These are phyloP conservation scores for Boletales sp. DNA, from an alignment of 768 basidiomycete genomes.

Conservation along the genomic window DNA sequence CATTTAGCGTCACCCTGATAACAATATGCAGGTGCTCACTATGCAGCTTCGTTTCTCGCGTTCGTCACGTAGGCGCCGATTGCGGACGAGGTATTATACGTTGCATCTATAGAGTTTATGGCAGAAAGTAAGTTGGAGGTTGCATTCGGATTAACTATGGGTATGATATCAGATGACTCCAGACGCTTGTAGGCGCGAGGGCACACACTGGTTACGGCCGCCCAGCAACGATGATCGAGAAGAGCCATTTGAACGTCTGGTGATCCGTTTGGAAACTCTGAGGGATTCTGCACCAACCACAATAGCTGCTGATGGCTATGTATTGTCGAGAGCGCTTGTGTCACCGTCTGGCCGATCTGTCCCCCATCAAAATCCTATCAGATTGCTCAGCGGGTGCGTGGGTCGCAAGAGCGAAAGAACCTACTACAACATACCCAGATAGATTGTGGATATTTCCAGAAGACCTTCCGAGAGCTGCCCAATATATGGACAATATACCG, in stretches of 20 bases:
- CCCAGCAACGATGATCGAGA: conserved; percentile 51
- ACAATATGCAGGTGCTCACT: conserved; percentile 36
- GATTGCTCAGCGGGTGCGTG: neutral
- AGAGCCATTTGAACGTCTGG: conserved; percentile 43
- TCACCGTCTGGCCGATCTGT: conserved; percentile 45
- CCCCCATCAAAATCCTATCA: conserved; percentile 60
- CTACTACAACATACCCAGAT: conserved; percentile 55
- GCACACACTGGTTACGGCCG: conserved; percentile 48
- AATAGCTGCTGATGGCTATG: conserved; percentile 34
- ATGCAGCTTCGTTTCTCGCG: conserved; percentile 58
- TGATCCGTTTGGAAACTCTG: conserved; percentile 43
- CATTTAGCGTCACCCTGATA: neutral
- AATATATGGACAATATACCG: conserved; percentile 53
- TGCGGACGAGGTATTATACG: conserved; percentile 47
- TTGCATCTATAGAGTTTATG: conserved; percentile 36
- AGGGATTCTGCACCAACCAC: conserved; percentile 43
- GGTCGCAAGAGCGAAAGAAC: conserved; percentile 16
- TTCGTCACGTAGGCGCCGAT: conserved; percentile 46
- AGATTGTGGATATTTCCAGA: conserved; percentile 37
- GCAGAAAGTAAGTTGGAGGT: conserved; percentile 35
- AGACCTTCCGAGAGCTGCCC: conserved; percentile 53
- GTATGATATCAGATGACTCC: neutral
- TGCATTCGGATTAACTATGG: conserved; percentile 41
- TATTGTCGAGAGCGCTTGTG: conserved; percentile 32
- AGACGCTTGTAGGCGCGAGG: neutral